Conservation (phyloP, 2,329 filamentous ascomycete species). For the Neonectria neomacrospora region DNA sequence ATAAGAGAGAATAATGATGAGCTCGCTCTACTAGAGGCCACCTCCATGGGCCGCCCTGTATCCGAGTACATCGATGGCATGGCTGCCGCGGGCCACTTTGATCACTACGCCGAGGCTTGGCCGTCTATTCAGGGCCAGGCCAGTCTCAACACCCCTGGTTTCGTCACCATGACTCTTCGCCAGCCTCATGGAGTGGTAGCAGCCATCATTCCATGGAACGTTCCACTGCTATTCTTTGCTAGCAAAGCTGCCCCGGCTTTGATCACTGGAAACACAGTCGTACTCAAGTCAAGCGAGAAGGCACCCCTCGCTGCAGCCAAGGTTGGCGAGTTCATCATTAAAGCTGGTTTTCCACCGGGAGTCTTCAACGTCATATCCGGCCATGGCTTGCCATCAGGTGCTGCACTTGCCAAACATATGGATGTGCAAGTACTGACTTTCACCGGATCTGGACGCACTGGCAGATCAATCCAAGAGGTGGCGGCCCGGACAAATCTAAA, state of each 20-base stretch:
- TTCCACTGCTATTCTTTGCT: constrained; percentile 57
- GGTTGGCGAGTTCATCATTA: constrained; percentile 66
- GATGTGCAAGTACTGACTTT: constrained; percentile 80
- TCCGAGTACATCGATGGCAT: constrained; percentile 43
- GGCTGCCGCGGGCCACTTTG: constrained; percentile 53
- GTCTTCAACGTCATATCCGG: constrained; percentile 81
- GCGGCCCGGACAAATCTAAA: constrained; percentile 73
- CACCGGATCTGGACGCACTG: constrained; percentile 78
- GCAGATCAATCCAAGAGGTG: constrained; percentile 77
- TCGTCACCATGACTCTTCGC: constrained; percentile 57
- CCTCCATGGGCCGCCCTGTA: constrained; percentile 35
- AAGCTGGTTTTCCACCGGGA: constrained; percentile 80
- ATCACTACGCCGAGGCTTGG: constrained; percentile 55
- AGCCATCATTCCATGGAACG: constrained; percentile 70
- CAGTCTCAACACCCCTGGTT: constrained; percentile 60
- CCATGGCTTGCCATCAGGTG: constrained; percentile 73
- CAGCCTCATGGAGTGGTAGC: constrained; percentile 65
- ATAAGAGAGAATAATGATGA: constrained; percentile 54
- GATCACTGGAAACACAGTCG: constrained; percentile 37
- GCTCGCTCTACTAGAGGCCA: constrained; percentile 49
- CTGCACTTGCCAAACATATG: constrained; percentile 73
- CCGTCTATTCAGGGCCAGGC: constrained; percentile 57
- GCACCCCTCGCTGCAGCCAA: constrained; percentile 35
- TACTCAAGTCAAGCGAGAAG: constrained; percentile 37
- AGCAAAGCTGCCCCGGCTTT: constrained; percentile 50